A percentile compares a stretch with the other conserved stretches of the same genome.
These are phyloP conservation scores for Ophiosphaerella korrae DNA, from an alignment of 2,329 filamentous ascomycete genomes.

Conservation along the genomic window DNA sequence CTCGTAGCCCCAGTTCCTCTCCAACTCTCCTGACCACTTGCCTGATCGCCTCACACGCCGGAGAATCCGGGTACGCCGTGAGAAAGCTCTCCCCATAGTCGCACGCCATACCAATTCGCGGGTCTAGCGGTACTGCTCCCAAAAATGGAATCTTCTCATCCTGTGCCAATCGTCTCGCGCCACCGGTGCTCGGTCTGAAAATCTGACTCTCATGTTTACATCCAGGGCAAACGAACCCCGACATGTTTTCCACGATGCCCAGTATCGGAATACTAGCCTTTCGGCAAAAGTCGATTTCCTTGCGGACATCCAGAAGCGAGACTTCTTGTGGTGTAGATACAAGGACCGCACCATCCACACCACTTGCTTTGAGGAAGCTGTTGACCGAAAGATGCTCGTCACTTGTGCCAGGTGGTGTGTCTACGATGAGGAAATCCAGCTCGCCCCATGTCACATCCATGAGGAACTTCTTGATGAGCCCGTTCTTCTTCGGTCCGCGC, in stretches of 20 bases:
- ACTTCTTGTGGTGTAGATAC: slow-evolving; percentile 97
- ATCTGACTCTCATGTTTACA: slow-evolving; percentile 83
- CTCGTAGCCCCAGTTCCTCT: slow-evolving; percentile 44
- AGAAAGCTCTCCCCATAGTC: slow-evolving; percentile 98
- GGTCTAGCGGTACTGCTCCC: slow-evolving; percentile 88
- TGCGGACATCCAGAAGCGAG: slow-evolving; percentile 86
- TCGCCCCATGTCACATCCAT: slow-evolving; percentile 99
- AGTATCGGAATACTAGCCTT: slow-evolving; percentile 90
- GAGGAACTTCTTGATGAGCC: slow-evolving; percentile 94
- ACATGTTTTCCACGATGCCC: slow-evolving; percentile 97
- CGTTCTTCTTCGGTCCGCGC: slow-evolving; percentile 98
- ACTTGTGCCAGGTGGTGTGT: slow-evolving; percentile 92
- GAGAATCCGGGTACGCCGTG: slow-evolving; percentile 90
- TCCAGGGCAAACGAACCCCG: slow-evolving; percentile 91
- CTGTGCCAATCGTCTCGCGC: slow-evolving; percentile 76
- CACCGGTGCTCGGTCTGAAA: slow-evolving; percentile 89
- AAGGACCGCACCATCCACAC: slow-evolving; percentile 90
- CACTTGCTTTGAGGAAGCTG: slow-evolving; percentile 84
- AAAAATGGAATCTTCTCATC: slow-evolving; percentile 90
- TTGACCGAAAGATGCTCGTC: slow-evolving; percentile 97
- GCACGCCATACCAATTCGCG: slow-evolving; percentile 92
- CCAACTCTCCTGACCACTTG: slow-evolving; percentile 77
- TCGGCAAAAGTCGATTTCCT: slow-evolving; percentile 96
- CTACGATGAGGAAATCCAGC: slow-evolving; percentile 88
- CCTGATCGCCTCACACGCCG: slow-evolving; percentile 81